Conservation (phyloP, 148 eudicot genomes). For the Camellia lanceoleosa region DNA sequence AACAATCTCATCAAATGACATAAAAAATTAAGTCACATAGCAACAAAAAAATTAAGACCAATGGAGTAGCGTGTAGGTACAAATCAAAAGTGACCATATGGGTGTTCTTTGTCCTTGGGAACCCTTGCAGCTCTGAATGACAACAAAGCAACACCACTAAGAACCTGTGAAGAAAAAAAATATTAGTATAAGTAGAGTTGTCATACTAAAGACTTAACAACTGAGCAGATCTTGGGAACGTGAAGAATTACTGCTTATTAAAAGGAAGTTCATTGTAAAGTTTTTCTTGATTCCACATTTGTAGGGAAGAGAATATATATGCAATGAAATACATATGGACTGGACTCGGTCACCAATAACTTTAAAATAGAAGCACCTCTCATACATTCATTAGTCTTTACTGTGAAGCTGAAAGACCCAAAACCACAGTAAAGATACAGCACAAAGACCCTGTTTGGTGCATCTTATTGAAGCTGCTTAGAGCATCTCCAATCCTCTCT, state of each 20-base stretch:
- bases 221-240: neutral
- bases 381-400: too few relatives aligned
- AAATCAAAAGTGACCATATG: conserved; percentile 81
- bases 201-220: neutral
- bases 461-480: too few relatives aligned
- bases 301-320: neutral
- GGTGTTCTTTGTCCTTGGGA: conserved; percentile 99
- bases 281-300: neutral
- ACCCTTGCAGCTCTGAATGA: conserved; percentile 90
- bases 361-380: neutral
- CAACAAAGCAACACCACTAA: conserved; percentile 80
- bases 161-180: conserved; percentile 50
- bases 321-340: neutral
- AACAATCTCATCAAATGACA: neutral
- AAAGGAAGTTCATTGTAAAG: neutral
- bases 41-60: conserved; percentile 14
- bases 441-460: neutral
- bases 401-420: neutral
- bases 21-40: neutral
- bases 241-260: neutral
- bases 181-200: conserved; percentile 10
- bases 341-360: neutral
- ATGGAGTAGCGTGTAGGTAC: conserved; percentile 39
- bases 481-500: too few relatives aligned
- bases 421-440: neutral